Evolutionary conservation across 371 early-diverging fungal genomes (phyloP).

Genomic region (Umbelopsis sp.): DNA sequence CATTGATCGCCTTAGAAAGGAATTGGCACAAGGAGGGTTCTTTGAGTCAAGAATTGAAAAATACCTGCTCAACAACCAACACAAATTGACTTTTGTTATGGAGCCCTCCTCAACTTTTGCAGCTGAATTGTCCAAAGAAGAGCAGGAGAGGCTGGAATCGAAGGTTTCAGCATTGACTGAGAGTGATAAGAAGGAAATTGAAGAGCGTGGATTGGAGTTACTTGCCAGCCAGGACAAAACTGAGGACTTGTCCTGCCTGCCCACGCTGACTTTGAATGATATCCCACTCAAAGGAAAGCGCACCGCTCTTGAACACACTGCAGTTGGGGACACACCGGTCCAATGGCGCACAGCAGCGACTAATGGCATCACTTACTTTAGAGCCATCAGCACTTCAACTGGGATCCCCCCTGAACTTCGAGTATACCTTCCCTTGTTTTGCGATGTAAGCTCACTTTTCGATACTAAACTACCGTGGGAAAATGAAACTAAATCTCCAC

Average conservation of each 20-base stretch:
- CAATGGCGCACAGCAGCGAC: conserved; percentile 85
- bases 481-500: background rate
- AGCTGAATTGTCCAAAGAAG: conserved; percentile 58
- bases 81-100: conserved; percentile 83
- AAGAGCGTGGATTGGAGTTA: conserved; percentile 63
- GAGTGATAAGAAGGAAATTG: conserved; percentile 61
- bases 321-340: conserved; percentile 61
- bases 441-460: conserved; percentile 52
- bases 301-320: conserved; percentile 69
- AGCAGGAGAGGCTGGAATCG: conserved; percentile 64
- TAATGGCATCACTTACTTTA: conserved; percentile 92
- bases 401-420: conserved; percentile 69
- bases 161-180: conserved; percentile 64
- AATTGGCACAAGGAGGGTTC: conserved; percentile 65
- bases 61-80: conserved; percentile 79
- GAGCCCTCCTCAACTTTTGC: conserved; percentile 73
- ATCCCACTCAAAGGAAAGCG: conserved; percentile 67
- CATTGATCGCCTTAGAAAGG: conserved; percentile 72
- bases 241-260: conserved; percentile 84
- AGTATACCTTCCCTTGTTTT: conserved; percentile 80
- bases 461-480: background rate
- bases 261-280: conserved; percentile 78
- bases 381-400: conserved; percentile 66
- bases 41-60: conserved; percentile 73
- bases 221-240: conserved; percentile 69